phyloP scores from a whole-genome alignment of 768 basidiomycete species.

The Mycena belliarum region DNA sequence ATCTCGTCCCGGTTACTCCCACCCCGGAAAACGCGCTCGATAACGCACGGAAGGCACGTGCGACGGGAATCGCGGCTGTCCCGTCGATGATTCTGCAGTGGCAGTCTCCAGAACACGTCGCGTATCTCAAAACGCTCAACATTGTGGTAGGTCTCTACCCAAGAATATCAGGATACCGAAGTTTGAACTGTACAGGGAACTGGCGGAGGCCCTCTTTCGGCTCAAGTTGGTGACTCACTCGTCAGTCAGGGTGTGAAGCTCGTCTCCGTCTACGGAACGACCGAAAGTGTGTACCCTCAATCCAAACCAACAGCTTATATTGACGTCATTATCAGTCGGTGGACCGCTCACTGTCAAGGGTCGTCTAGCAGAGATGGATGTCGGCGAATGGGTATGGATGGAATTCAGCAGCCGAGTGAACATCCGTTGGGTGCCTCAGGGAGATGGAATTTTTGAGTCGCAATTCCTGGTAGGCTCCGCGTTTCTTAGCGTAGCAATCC shows the following conservation, averaged over 20 bases:
- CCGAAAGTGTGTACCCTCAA: constrained; percentile 28
- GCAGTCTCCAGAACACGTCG: constrained; percentile 31
- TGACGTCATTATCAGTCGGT: constrained; percentile 24
- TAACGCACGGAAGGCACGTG: constrained; percentile 29
- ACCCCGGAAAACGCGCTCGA: constrained; percentile 42
- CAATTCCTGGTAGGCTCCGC: constrained; percentile 35
- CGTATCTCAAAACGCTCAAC: constrained; percentile 28
- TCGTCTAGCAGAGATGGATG: constrained; percentile 20
- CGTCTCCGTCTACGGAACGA: constrained; percentile 35
- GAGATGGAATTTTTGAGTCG: constrained; percentile 38
- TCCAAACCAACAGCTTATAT: not conserved
- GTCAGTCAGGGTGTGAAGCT: constrained; percentile 36
- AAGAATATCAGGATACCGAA: not conserved
- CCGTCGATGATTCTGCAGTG: constrained; percentile 43
- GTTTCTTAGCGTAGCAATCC: not conserved
- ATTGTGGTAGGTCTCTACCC: constrained; percentile 25
- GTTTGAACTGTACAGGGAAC: constrained; percentile 25
- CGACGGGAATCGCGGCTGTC: constrained; percentile 33
- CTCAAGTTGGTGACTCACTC: constrained; percentile 37
- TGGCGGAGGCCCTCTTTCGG: constrained; percentile 38
- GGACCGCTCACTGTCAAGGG: constrained; percentile 17
- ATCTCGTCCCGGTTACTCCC: constrained; percentile 34
- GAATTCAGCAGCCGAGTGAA: constrained; percentile 27
- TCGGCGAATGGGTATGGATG: constrained; percentile 34
- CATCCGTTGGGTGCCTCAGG: constrained; percentile 38